A percentile compares a stretch with the other conserved stretches of the same genome.
phyloP scores from a whole-genome alignment of 306 rosid genomes.

The Prunus fruticosa region DNA sequence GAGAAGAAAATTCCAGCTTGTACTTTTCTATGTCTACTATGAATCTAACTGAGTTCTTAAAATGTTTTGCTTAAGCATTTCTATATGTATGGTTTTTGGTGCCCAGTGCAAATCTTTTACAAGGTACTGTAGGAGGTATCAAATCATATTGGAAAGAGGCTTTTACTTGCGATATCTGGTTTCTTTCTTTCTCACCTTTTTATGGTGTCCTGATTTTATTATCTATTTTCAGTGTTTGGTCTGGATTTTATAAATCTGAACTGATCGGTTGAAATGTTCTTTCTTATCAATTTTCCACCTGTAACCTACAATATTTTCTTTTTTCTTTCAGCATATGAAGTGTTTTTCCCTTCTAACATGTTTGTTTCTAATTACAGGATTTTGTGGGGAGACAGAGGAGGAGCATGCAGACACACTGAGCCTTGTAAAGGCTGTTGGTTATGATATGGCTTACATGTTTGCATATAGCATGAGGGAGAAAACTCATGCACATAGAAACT shows the following conservation, averaged over 20 bases:
- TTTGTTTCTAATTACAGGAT: slow-evolving; percentile 55
- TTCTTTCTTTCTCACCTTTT: not conserved
- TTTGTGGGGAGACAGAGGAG: slow-evolving; percentile 93
- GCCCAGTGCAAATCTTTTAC: not conserved
- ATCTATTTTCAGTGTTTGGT: not conserved
- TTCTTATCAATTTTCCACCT: not conserved
- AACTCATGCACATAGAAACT: slow-evolving; percentile 94
- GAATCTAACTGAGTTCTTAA: not conserved
- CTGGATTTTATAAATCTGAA: not conserved
- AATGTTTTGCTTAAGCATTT: not conserved
- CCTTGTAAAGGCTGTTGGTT: slow-evolving; percentile 69
- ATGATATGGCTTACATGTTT: slow-evolving; percentile 97
- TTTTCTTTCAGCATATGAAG: not conserved
- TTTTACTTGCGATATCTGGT: not conserved
- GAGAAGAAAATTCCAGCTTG: not conserved
- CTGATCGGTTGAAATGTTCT: not conserved
- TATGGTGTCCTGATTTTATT: not conserved
- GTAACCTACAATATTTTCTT: not conserved
- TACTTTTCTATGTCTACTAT: not conserved
- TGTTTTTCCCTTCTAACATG: not conserved
- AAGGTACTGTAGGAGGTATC: not conserved
- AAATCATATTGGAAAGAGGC: not conserved
- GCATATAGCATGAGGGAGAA: slow-evolving; percentile 99
- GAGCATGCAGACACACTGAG: slow-evolving; percentile 74
- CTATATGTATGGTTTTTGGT: not conserved